Conservation (phyloP, 2,329 filamentous ascomycete genomes). For the Cercospora sojina region DNA sequence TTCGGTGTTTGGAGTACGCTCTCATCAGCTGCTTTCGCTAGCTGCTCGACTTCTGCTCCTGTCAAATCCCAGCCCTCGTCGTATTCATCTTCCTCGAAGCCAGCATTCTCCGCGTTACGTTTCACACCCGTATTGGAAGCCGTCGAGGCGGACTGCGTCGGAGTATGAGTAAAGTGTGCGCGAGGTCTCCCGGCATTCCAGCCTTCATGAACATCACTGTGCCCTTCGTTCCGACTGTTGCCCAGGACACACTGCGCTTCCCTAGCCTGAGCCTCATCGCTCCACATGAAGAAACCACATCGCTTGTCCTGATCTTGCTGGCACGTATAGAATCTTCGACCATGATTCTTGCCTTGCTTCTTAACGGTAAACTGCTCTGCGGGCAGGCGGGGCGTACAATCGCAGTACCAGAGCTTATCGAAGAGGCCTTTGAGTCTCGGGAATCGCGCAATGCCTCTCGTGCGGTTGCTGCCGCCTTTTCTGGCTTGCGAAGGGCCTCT, state of each 20-base stretch:
- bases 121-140: constrained; percentile 30
- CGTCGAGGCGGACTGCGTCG: constrained; percentile 26
- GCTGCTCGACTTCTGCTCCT: constrained; percentile 38
- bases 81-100: constrained; percentile 26
- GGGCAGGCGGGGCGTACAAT: constrained; percentile 56
- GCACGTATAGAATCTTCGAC: constrained; percentile 56
- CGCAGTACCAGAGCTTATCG: constrained; percentile 51
- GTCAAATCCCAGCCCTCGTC: constrained; percentile 38
- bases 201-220: constrained; percentile 28
- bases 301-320: constrained; percentile 50
- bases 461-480: constrained; percentile 11
- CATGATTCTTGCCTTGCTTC: constrained; percentile 58
- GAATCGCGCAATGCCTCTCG: constrained; percentile 3
- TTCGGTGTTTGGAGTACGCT: constrained; percentile 41
- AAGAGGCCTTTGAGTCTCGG: constrained; percentile 33
- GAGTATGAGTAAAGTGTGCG: not conserved
- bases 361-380: constrained; percentile 58
- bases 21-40: constrained; percentile 31
- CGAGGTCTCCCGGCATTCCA: constrained; percentile 30
- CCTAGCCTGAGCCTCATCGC: constrained; percentile 52
- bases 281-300: constrained; percentile 61
- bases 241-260: constrained; percentile 50
- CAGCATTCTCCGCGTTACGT: constrained; percentile 31
- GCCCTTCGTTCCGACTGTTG: constrained; percentile 51
- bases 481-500: constrained; percentile 3